Conservation (phyloP, 306 rosid species). For the Fragaria ananassa region DNA sequence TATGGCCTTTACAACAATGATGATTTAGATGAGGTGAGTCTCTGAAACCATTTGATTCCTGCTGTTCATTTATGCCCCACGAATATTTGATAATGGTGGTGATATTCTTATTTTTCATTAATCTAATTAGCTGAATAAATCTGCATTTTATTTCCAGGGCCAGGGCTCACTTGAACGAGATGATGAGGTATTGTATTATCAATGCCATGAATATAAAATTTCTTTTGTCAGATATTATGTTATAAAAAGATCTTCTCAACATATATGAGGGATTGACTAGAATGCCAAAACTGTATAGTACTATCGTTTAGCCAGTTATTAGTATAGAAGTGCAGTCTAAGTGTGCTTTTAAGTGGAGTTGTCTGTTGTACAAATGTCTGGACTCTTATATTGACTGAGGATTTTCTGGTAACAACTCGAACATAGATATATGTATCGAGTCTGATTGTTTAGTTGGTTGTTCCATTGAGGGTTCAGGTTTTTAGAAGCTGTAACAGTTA, state of each 20-base stretch:
- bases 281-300: background rate
- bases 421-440: background rate
- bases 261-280: background rate
- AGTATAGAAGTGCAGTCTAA: background rate
- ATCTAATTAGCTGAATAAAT: background rate
- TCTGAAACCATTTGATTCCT: background rate
- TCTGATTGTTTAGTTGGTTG: background rate
- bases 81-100: background rate
- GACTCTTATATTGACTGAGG: background rate
- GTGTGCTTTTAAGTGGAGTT: background rate
- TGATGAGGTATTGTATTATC: slow-evolving; percentile 65
- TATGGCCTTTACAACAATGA: slow-evolving; percentile 86
- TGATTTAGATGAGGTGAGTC: slow-evolving; percentile 77
- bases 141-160: slow-evolving; percentile 53
- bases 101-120: background rate
- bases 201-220: background rate
- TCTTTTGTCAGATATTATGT: background rate
- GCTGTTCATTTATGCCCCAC: background rate
- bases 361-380: background rate
- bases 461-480: background rate
- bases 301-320: background rate
- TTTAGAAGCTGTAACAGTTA: background rate
- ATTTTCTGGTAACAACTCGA: background rate
- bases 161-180: slow-evolving; percentile 95
- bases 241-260: background rate